Base-by-base conservation (phyloP, 768 basidiomycete genomes). In the Pisolithus sp. region DNA sequence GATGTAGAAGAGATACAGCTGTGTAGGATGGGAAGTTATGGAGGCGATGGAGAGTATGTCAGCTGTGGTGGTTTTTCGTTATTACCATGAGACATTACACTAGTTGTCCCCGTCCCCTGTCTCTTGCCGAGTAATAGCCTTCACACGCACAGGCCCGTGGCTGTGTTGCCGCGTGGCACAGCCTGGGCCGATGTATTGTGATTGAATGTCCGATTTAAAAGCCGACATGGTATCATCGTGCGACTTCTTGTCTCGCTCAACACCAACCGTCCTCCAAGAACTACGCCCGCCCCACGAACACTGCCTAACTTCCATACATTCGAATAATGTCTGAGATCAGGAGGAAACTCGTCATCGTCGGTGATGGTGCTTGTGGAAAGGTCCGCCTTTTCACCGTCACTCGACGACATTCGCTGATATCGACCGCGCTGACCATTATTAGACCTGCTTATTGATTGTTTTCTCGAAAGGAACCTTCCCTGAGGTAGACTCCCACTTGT, bases 261-360 rank as follows among this genome's bases (percentile, higher is more conserved):
- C 66, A 68, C 65, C 66, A 62, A 43, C 24, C 66, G 60, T 62
- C 54, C 66, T 54, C 54, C 59, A 66, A 69, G 63, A 69, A 34
- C 13, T 34, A 60, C 64, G 68, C 68, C 68, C 60, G 66, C 63
- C 59, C 60, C 51, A 55, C 62, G 53, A 58, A 62, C 57, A 54
- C 61, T 56, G 59, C 56, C 53, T 60, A 56, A 68, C 66, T 62
- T 55, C 63, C 64, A 36, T 67, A 70, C 68, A 61, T 57, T 63
- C 67, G 56, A 43, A 62, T 64, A 71, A 97, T 97, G 93, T 86
- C 93, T 68, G 94, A 96, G 78, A 95, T 97, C 73, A 83, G 94
- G 75, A 88, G 93, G 73, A 98, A 98, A 75, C 86, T 98, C 62
- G 94, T 98, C 71, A 96, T 97, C 71, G 94, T 98, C 60, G 94